These are phyloP conservation scores for Saccharomyces hybrid DNA, from an alignment of 1,139 yeast genomes.

Conservation along the genomic window DNA sequence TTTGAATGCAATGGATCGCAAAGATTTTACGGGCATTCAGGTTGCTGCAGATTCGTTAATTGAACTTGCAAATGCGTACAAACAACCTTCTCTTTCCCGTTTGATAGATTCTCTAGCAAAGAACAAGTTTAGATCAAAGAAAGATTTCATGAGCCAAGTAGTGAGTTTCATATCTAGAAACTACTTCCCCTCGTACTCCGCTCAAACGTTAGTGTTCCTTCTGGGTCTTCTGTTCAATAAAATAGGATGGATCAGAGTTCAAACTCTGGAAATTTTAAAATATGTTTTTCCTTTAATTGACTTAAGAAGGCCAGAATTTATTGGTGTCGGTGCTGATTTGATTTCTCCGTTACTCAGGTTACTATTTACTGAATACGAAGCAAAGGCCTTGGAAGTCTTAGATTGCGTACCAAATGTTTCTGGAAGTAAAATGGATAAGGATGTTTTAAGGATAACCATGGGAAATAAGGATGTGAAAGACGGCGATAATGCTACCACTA, in stretches of 20 bases:
- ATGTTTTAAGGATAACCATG: slow-evolving; percentile 82
- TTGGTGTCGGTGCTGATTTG: slow-evolving; percentile 90
- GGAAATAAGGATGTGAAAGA: slow-evolving; percentile 74
- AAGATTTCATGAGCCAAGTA: slow-evolving; percentile 79
- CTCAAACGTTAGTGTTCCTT: slow-evolving; percentile 65
- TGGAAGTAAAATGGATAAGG: slow-evolving; percentile 84
- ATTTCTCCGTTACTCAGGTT: slow-evolving; percentile 83
- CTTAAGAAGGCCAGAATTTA: slow-evolving; percentile 68
- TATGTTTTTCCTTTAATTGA: slow-evolving; percentile 72
- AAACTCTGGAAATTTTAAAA: slow-evolving; percentile 69
- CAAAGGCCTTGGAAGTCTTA: slow-evolving; percentile 78
- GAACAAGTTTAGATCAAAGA: slow-evolving; percentile 74
- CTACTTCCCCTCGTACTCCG: slow-evolving; percentile 78
- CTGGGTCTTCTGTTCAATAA: slow-evolving; percentile 75
- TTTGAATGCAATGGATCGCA: slow-evolving; percentile 64
- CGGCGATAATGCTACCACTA: slow-evolving; percentile 78
- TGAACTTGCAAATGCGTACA: slow-evolving; percentile 51
- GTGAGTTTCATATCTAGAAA: slow-evolving; percentile 59
- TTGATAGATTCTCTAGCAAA: slow-evolving; percentile 72
- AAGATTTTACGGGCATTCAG: slow-evolving; percentile 46
- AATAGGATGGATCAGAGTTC: slow-evolving; percentile 68
- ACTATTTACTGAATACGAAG: slow-evolving; percentile 79
- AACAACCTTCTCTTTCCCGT: slow-evolving; percentile 59
- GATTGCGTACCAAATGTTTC: slow-evolving; percentile 83
- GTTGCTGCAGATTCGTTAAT: slow-evolving; percentile 55